Percentiles rank a stretch among this genome's conserved stretches.
These are phyloP conservation scores for Trypanosoma cruzi DNA, from an alignment of 208 protist genomes.

Conservation along the genomic window DNA sequence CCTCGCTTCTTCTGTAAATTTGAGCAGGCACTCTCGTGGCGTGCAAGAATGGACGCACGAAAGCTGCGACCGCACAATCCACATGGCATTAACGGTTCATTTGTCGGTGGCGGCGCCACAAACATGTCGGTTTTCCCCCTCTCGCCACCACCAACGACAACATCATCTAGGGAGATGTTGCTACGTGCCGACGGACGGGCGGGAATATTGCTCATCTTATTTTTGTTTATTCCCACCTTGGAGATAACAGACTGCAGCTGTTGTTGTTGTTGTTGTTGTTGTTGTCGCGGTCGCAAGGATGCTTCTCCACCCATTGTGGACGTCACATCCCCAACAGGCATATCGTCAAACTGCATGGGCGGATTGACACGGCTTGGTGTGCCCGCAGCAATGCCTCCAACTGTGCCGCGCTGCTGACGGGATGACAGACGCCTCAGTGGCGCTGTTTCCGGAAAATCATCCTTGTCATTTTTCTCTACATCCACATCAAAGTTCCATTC, in stretches of 20 bases:
- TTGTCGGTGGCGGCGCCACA: slow-evolving; percentile 14
- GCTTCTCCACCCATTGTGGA: slow-evolving; percentile 26
- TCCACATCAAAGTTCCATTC: slow-evolving; percentile 70
- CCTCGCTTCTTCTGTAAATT: slow-evolving; percentile 64
- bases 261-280: too few species aligned
- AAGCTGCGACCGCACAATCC: slow-evolving; percentile 71
- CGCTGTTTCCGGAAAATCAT: not conserved
- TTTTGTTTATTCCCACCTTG: not conserved
- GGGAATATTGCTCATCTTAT: not conserved
- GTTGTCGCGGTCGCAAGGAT: not conserved
- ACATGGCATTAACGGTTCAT: slow-evolving; percentile 65
- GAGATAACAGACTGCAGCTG: not conserved
- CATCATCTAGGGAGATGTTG: slow-evolving; percentile 11
- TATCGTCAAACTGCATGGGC: slow-evolving; percentile 44
- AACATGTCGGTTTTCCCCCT: slow-evolving; percentile 14
- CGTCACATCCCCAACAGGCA: slow-evolving; percentile 40
- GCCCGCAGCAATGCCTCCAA: not conserved
- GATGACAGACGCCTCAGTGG: slow-evolving; percentile 10
- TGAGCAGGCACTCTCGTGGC: slow-evolving; percentile 67
- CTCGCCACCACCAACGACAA: slow-evolving; percentile 26
- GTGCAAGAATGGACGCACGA: slow-evolving; percentile 53
- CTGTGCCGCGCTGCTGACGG: slow-evolving; percentile 3
- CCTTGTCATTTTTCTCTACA: slow-evolving; percentile 25
- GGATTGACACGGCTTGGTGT: not conserved
- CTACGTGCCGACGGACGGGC: not conserved